Conservation (phyloP, 2,329 filamentous ascomycete species). For the Botrytis elliptica region DNA sequence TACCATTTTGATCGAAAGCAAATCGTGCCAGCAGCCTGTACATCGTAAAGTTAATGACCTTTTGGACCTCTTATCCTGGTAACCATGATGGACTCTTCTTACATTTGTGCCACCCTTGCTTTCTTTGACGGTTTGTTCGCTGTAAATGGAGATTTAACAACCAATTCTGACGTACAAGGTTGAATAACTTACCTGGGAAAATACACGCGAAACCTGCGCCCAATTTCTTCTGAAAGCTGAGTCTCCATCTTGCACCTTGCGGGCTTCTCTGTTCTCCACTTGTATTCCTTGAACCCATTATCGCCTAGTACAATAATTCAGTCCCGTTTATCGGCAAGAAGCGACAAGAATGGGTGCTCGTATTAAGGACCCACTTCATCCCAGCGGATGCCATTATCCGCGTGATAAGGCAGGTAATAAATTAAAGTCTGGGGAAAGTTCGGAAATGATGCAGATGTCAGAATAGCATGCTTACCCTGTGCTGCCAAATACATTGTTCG, state of each 20-base stretch:
- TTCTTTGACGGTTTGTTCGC: slow-evolving; percentile 58
- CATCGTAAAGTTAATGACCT: neutral
- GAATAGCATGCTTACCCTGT: slow-evolving; percentile 44
- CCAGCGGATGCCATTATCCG: neutral
- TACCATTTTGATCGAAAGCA: slow-evolving; percentile 73
- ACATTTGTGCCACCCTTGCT: slow-evolving; percentile 64
- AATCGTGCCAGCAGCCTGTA: slow-evolving; percentile 74
- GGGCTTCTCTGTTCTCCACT: slow-evolving; percentile 39
- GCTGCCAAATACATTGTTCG: slow-evolving; percentile 56
- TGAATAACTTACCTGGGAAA: slow-evolving; percentile 62
- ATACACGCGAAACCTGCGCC: slow-evolving; percentile 67
- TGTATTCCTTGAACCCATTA: slow-evolving; percentile 46
- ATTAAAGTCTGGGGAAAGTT: slow-evolving; percentile 21
- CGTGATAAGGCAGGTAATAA: slow-evolving; percentile 13
- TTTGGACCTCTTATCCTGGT: neutral
- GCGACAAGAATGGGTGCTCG: slow-evolving; percentile 5
- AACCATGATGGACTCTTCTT: slow-evolving; percentile 32
- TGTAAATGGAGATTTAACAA: slow-evolving; percentile 10
- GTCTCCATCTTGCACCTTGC: slow-evolving; percentile 28
- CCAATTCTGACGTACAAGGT: slow-evolving; percentile 1
- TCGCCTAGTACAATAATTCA: slow-evolving; percentile 42
- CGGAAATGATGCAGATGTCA: slow-evolving; percentile 15
- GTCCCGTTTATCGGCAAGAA: slow-evolving; percentile 14
- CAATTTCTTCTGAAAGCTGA: slow-evolving; percentile 34
- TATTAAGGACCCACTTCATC: slow-evolving; percentile 5